Evolutionary conservation across 148 eudicot genomes (phyloP), one percentile per base, ranked within the genome.

Genomic region (Camellia japonica): DNA sequence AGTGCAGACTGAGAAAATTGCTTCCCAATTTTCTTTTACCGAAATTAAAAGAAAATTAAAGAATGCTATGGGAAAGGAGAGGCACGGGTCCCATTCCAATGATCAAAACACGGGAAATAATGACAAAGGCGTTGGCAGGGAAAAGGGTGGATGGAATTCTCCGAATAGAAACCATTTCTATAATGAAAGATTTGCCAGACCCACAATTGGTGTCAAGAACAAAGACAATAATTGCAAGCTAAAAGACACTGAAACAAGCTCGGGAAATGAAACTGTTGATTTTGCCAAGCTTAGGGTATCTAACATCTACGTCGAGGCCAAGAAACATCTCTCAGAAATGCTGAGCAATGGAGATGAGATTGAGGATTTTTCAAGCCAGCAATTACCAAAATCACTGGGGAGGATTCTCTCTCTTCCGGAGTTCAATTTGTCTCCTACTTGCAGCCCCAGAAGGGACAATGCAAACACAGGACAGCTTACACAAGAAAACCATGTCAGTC

Each of bases 321-420:
- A 85, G 90, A 94, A 88, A 74, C 98, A 97, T 89, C 89, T 97
- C n/a, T 93, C 93, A 59, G 98, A 94, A 82, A 88, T 94, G 84
- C 87, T 94, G 73, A 91, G 88, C 65, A 82, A 83, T 78, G 87
- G 83, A 73, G 94, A 93, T 56, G 85, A 82, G 52, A 89, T 84
- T 68, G 83, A 82, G 44, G 87, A 87, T 61, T 68, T 82, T 75
- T 77, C 76, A 11, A 82, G 87, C 73, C 81, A 84, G 84, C 83
- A 77, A 69, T 79, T 85, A 23, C 87, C 94, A 8, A 90, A 87
- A 85, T 79, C 99, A 20, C 83, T 97, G 30, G 99, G 99, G 59
- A 88, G 90, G 81, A 87, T 97, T 65, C 89, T 97, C 58, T 89
- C 95, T 46, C 85, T 89, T 84, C 85, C 97, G 0, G 94, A 90